Evolutionary conservation across 352 stramenopile genomes (phyloP).

Genomic region (Aphanomyces cochlioides): DNA sequence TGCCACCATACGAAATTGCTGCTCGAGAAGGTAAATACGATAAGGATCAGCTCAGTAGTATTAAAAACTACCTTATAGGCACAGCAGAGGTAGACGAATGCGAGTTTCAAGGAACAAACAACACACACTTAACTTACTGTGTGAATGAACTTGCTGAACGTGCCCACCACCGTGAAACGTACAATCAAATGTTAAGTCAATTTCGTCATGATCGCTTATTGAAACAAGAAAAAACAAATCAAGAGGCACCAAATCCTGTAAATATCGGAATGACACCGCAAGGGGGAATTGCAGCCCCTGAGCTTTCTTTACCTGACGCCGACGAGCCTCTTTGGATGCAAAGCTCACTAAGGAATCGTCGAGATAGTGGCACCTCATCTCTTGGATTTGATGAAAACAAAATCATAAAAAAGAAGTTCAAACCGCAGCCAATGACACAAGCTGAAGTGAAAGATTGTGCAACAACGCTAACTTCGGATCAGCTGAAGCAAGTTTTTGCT

Average conservation of each 20-base stretch:
- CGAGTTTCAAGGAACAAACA: constrained; percentile 80
- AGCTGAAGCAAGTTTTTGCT: constrained; percentile 61
- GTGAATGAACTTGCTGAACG: constrained; percentile 73
- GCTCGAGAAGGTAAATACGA: constrained; percentile 34
- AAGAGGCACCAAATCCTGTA: constrained; percentile 35
- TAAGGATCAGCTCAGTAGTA: too few relatives aligned
- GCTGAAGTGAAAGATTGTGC: constrained; percentile 87
- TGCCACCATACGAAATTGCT: constrained; percentile 59
- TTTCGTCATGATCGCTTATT: constrained; percentile 43
- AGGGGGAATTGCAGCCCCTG: constrained; percentile 44
- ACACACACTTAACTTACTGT: constrained; percentile 81
- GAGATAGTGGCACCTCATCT: constrained; percentile 34
- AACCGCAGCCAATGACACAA: constrained; percentile 78
- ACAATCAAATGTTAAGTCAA: constrained; percentile 61
- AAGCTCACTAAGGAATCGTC: constrained; percentile 28
- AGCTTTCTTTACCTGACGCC: constrained; percentile 42
- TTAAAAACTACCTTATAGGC: constrained; percentile 38
- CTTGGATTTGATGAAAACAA: constrained; percentile 81
- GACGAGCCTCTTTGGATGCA: constrained; percentile 69
- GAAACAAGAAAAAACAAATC: constrained; percentile 49
- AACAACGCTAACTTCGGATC: constrained; percentile 57
- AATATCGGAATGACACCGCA: constrained; percentile 45
- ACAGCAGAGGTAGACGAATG: constrained; percentile 74
- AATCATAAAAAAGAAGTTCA: constrained; percentile 92
- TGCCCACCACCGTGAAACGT: constrained; percentile 59